phyloP scores from a whole-genome alignment of 371 early-diverging fungal genomes.

The Parasitella parasitica region DNA sequence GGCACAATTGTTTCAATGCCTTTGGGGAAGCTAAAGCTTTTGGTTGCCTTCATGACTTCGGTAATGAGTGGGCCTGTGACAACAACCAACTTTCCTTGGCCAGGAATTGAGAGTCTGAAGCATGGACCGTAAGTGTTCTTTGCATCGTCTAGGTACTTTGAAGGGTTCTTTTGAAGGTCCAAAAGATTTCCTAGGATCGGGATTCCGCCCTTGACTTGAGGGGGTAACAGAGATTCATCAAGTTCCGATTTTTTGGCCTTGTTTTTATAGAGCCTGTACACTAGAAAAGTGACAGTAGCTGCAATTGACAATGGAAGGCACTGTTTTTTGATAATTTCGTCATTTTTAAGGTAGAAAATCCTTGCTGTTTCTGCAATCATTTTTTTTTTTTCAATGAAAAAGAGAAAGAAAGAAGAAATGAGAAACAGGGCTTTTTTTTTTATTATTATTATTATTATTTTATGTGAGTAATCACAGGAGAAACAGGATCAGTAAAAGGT shows the following conservation, averaged over 20 bases:
- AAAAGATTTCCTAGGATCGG: conserved; percentile 19
- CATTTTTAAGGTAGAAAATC: background rate
- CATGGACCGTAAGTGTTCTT: conserved; percentile 16
- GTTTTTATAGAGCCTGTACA: conserved; percentile 2
- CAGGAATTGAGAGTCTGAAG: conserved; percentile 14
- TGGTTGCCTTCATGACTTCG: conserved; percentile 23
- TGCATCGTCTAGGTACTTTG: conserved; percentile 10
- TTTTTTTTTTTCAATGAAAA: background rate
- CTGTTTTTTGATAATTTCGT: background rate
- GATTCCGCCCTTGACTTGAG: conserved; percentile 12
- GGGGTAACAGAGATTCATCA: conserved; percentile 5
- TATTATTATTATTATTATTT: background rate
- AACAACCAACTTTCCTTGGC: conserved; percentile 13
- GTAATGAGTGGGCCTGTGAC: conserved; percentile 17
- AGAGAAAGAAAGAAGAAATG: background rate
- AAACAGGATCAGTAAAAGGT: background rate
- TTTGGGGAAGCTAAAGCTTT: conserved; percentile 15
- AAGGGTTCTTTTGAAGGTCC: conserved; percentile 11
- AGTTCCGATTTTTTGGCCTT: background rate
- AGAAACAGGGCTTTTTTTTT: background rate
- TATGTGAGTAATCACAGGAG: background rate
- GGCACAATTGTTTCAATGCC: conserved; percentile 23
- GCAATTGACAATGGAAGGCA: conserved; percentile 12
- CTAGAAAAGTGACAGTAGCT: conserved; percentile 9
- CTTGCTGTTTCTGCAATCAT: background rate